Conservation (phyloP, 495 filamentous ascomycete genomes). For the Thozetella sp. region DNA sequence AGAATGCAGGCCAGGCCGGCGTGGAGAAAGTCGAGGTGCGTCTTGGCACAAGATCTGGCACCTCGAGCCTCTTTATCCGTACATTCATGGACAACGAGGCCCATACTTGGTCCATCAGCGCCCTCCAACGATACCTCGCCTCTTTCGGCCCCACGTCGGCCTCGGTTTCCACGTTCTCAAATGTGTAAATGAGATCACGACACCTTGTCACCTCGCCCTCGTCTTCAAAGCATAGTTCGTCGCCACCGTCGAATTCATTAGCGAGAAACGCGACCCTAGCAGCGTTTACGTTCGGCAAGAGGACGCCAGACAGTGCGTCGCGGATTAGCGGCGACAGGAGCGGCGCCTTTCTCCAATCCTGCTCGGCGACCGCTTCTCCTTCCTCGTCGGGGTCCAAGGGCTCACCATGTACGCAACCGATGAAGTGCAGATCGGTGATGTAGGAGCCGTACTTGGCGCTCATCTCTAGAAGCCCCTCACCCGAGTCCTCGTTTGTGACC, state of each 20-base stretch:
- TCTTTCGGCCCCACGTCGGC: background rate
- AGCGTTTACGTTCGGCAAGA: background rate
- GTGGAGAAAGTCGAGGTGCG: background rate
- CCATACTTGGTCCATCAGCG: background rate
- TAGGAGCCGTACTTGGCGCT: background rate
- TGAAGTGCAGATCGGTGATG: background rate
- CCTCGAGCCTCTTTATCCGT: background rate
- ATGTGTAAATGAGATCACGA: background rate
- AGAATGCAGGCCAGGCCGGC: background rate
- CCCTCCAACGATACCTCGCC: background rate
- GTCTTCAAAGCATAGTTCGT: background rate
- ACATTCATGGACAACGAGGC: background rate
- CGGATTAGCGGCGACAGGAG: background rate
- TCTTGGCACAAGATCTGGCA: background rate
- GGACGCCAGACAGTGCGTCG: background rate
- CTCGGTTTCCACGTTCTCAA: background rate
- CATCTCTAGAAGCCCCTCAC: background rate
- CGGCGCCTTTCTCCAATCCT: background rate
- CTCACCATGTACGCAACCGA: background rate
- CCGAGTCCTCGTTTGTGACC: background rate
- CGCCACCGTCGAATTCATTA: background rate
- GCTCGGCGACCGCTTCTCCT: background rate
- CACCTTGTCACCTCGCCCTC: background rate
- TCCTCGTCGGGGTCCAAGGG: background rate
- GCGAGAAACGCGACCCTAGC: background rate